These are phyloP conservation scores for Oxyria digyna DNA, from an alignment of 148 eudicot species.

Conservation along the genomic window DNA sequence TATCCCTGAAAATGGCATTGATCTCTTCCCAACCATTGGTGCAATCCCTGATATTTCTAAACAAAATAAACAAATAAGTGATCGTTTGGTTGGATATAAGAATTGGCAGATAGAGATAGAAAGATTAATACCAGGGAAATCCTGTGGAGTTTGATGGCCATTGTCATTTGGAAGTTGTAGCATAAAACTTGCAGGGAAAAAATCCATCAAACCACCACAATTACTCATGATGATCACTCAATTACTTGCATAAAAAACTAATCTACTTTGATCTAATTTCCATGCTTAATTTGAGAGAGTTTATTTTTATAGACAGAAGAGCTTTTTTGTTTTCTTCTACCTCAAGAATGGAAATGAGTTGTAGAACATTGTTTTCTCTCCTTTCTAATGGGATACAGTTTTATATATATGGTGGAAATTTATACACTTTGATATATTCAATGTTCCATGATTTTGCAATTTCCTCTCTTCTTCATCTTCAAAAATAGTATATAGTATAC, in stretches of 20 bases:
- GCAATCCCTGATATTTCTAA: neutral
- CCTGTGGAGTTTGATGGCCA: constrained; percentile 3
- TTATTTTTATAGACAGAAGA: neutral
- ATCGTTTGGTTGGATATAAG: too few species aligned
- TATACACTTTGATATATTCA: too few species aligned
- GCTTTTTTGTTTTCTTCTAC: neutral
- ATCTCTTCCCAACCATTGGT: constrained; percentile 8
- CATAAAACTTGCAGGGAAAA: constrained; percentile 16
- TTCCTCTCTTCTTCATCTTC: neutral
- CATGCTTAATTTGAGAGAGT: neutral
- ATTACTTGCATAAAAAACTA: neutral
- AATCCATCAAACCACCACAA: constrained; percentile 12
- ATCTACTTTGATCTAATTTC: neutral
- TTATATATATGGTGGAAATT: neutral
- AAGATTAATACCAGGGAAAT: constrained; percentile 11
- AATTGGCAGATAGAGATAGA: too few species aligned
- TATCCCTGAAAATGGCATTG: neutral
- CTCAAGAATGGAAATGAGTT: neutral
- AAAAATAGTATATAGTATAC: neutral
- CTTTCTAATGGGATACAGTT: neutral
- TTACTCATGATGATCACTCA: neutral
- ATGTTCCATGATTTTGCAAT: neutral
- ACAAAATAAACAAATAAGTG: too few species aligned
- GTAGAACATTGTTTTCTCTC: neutral
- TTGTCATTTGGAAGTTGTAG: constrained; percentile 11